These are phyloP conservation scores for Macrophomina phaseolina DNA, from an alignment of 2,329 filamentous ascomycete genomes.

Conservation along the genomic window DNA sequence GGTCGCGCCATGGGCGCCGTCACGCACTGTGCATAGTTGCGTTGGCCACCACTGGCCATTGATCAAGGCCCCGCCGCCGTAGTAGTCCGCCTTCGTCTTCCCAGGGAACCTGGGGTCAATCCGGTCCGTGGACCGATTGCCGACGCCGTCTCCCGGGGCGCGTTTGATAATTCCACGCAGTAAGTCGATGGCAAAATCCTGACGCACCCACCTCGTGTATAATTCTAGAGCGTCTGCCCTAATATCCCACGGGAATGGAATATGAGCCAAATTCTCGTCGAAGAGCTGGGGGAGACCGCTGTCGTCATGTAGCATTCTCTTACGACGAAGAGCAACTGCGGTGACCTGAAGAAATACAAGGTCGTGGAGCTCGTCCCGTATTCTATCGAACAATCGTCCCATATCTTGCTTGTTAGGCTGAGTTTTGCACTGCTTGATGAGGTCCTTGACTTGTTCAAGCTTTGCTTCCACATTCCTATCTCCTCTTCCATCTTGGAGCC, in stretches of 20 bases:
- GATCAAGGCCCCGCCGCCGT: conserved; percentile 49
- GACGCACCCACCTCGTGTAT: conserved; percentile 51
- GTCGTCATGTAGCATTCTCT: conserved; percentile 44
- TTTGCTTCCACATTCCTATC: conserved; percentile 1
- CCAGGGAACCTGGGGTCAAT: conserved; percentile 35
- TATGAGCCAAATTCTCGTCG: conserved; percentile 30
- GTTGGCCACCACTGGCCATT: conserved; percentile 62
- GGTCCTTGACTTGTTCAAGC: neutral
- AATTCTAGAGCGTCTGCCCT: conserved; percentile 54
- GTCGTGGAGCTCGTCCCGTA: conserved; percentile 47
- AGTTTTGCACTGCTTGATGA: conserved; percentile 3
- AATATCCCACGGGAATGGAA: conserved; percentile 54
- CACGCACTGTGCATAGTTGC: conserved; percentile 57
- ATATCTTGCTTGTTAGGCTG: neutral
- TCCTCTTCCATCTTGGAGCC: neutral
- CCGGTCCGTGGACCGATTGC: conserved; percentile 36
- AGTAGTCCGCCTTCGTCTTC: conserved; percentile 37
- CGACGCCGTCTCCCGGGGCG: conserved; percentile 4
- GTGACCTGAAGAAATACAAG: conserved; percentile 46
- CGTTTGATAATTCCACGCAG: conserved; percentile 50
- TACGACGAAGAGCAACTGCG: conserved; percentile 39
- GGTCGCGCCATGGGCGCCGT: conserved; percentile 59
- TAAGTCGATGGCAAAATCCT: conserved; percentile 52
- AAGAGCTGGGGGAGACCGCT: conserved; percentile 52
- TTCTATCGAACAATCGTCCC: conserved; percentile 35